Conservation (phyloP, 495 filamentous ascomycete genomes). For the Talaromyces thailandensis region DNA sequence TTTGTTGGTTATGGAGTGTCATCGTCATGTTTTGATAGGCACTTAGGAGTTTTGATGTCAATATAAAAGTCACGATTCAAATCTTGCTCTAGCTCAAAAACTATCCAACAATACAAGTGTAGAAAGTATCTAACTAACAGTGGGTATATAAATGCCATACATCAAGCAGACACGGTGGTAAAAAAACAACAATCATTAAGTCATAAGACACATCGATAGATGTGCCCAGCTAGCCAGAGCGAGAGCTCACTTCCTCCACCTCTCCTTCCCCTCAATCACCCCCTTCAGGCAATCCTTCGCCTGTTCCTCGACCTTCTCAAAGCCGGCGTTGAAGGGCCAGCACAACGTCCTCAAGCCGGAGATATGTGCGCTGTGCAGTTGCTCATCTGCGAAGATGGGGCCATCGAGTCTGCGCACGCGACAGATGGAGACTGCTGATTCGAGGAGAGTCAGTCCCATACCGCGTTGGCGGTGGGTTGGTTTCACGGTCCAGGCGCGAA, state of each 20-base stretch:
- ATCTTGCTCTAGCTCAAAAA: background rate
- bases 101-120: background rate
- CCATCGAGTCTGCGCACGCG: conserved; percentile 45
- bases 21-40: background rate
- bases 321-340: conserved; percentile 46
- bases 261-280: conserved; percentile 7
- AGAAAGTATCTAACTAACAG: background rate
- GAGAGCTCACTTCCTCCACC: background rate
- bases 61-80: background rate
- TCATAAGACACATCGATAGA: conserved; percentile 1
- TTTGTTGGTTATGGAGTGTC: background rate
- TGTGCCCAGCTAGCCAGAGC: background rate
- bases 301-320: conserved; percentile 46
- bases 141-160: background rate
- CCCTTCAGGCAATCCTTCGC: conserved; percentile 42
- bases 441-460: conserved; percentile 58
- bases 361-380: conserved; percentile 39
- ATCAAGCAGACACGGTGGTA: conserved; percentile 1
- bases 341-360: conserved; percentile 54
- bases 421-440: conserved; percentile 51
- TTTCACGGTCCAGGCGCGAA: conserved; percentile 70
- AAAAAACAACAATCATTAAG: background rate
- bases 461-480: conserved; percentile 56
- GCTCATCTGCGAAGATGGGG: conserved; percentile 51
- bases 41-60: background rate